Evolutionary conservation across 148 eudicot genomes (phyloP).

Genomic region (Mesembryanthemum crystallinum): DNA sequence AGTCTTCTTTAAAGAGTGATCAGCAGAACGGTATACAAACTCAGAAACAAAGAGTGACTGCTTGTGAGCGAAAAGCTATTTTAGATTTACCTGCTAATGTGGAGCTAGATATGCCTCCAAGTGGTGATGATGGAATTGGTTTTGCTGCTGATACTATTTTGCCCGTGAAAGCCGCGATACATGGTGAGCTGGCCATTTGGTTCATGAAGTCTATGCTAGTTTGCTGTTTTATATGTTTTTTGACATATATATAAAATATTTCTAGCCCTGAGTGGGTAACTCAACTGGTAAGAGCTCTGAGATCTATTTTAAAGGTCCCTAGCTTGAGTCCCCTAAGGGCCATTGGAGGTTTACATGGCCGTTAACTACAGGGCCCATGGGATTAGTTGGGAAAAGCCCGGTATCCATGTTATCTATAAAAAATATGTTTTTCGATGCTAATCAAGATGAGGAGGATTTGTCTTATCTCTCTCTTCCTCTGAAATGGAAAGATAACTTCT

Average conservation of each 20-base stretch:
- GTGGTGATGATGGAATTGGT: slow-evolving; percentile 33
- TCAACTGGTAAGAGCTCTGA: too few species aligned
- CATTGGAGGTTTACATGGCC: too few species aligned
- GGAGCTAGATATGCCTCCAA: slow-evolving; percentile 39
- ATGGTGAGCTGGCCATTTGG: slow-evolving; percentile 42
- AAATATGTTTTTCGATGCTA: neutral
- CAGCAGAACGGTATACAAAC: slow-evolving; percentile 22
- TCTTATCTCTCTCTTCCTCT: neutral
- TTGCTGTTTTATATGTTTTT: neutral
- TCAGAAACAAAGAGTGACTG: slow-evolving; percentile 36
- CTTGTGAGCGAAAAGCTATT: slow-evolving; percentile 39
- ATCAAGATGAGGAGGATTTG: neutral
- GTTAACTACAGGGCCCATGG: too few species aligned
- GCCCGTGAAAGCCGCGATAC: slow-evolving; percentile 38
- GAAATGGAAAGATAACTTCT: neutral
- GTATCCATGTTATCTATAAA: neutral
- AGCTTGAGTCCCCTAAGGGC: too few species aligned
- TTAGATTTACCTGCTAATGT: slow-evolving; percentile 37
- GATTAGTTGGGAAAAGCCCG: too few species aligned
- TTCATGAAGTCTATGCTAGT: neutral
- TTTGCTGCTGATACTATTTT: slow-evolving; percentile 32
- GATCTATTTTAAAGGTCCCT: too few species aligned
- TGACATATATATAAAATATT: too few species aligned
- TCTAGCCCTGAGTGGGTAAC: too few species aligned
- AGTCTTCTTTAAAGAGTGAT: slow-evolving; percentile 30